Evolutionary conservation across 306 rosid species (phyloP).

Genomic region (Rosa rugosa): DNA sequence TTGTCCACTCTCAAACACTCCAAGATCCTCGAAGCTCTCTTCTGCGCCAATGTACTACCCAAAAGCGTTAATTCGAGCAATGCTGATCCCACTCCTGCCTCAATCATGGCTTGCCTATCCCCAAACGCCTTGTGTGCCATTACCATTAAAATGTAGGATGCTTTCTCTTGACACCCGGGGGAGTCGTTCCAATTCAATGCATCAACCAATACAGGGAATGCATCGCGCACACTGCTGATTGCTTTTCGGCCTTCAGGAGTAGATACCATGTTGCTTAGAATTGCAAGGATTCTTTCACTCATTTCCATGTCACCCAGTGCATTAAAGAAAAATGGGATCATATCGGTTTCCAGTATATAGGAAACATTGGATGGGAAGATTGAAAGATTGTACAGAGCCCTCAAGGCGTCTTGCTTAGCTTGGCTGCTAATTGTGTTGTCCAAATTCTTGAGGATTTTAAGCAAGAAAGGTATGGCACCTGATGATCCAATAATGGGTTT

Average conservation of each 20-base stretch:
- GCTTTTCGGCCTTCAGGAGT: slow-evolving; percentile 81
- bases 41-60: slow-evolving; percentile 87
- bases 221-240: slow-evolving; percentile 47
- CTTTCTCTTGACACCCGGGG: slow-evolving; percentile 87
- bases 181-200: slow-evolving; percentile 86
- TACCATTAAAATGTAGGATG: slow-evolving; percentile 83
- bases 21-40: slow-evolving; percentile 94
- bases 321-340: slow-evolving; percentile 54
- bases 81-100: slow-evolving; percentile 77
- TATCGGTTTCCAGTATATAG: slow-evolving; percentile 63
- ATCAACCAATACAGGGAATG: slow-evolving; percentile 60
- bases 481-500: slow-evolving; percentile 92
- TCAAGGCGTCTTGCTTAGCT: slow-evolving; percentile 81
- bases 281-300: slow-evolving; percentile 71
- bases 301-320: slow-evolving; percentile 79
- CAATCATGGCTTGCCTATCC: slow-evolving; percentile 85
- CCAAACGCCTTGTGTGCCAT: slow-evolving; percentile 91
- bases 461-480: slow-evolving; percentile 83
- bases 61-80: slow-evolving; percentile 85
- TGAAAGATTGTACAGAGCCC: slow-evolving; percentile 90
- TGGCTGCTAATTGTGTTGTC: slow-evolving; percentile 43
- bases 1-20: slow-evolving; percentile 72
- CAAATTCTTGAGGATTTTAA: slow-evolving; percentile 48
- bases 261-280: slow-evolving; percentile 68
- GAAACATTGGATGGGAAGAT: slow-evolving; percentile 59